Percentiles rank a stretch among this genome's conserved stretches.
Conservation (phyloP, 257 asterid genomes). For the Jacaranda mimosifolia region DNA sequence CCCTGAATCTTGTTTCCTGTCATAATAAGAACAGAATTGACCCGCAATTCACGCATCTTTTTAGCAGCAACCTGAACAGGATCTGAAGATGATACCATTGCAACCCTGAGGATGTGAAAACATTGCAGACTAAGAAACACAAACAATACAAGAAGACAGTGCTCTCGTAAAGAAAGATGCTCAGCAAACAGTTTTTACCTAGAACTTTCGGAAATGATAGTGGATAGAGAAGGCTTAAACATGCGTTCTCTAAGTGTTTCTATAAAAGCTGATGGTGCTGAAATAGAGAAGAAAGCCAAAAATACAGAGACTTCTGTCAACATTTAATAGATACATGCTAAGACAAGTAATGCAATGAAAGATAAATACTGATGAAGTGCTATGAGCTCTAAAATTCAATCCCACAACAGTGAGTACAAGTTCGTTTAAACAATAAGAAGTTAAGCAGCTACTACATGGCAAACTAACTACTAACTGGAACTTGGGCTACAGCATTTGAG, state of each 20-base stretch:
- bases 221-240: constrained; percentile 93
- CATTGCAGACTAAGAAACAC: constrained; percentile 36
- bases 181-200: constrained; percentile 53
- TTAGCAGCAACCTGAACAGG: constrained; percentile 89
- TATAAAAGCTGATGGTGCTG: constrained; percentile 89
- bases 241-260: constrained; percentile 91
- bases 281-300: constrained; percentile 38
- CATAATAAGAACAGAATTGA: constrained; percentile 78
- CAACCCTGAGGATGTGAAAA: constrained; percentile 66
- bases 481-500: not conserved
- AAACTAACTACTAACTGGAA: constrained; percentile 15
- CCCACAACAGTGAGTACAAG: constrained; percentile 11
- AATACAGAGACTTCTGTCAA: not conserved
- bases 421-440: constrained; percentile 14
- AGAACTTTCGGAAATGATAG: constrained; percentile 73
- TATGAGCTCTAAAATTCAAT: constrained; percentile 21
- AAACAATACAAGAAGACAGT: constrained; percentile 24
- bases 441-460: not conserved
- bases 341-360: not conserved
- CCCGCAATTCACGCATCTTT: constrained; percentile 85
- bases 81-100: constrained; percentile 76
- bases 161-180: constrained; percentile 9
- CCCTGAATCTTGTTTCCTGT: constrained; percentile 81
- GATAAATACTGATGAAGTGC: constrained; percentile 2
- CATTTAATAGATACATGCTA: constrained; percentile 10